A percentile compares a stretch with the other conserved stretches of the same genome.
These are phyloP conservation scores for Penicillium cinerascens DNA, from an alignment of 495 filamentous ascomycete genomes.

Conservation along the genomic window DNA sequence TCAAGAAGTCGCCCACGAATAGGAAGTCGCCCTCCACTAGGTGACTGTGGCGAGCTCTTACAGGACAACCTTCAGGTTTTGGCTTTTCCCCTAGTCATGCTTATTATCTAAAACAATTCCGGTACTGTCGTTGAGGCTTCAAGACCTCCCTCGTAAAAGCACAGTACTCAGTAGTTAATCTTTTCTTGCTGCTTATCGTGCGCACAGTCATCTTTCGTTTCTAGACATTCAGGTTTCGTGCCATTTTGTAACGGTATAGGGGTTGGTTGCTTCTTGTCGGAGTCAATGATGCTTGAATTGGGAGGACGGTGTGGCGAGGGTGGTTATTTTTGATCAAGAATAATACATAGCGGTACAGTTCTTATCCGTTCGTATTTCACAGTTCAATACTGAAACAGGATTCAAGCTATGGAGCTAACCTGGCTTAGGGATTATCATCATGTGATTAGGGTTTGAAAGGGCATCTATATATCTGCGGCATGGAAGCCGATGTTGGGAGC, in stretches of 20 bases:
- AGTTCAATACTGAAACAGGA: background rate
- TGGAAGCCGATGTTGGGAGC: background rate
- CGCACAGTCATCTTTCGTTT: slow-evolving; percentile 11
- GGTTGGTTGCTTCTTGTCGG: too few relatives aligned
- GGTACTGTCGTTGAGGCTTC: too few relatives aligned
- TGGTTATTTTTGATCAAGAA: background rate
- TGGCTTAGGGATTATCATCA: background rate
- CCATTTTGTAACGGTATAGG: background rate
- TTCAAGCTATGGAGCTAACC: background rate
- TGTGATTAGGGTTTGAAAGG: background rate
- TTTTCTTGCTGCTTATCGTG: slow-evolving; percentile 11
- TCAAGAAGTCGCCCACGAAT: too few relatives aligned
- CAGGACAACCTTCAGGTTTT: too few relatives aligned
- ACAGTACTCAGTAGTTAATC: slow-evolving; percentile 5
- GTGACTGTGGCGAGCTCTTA: too few relatives aligned
- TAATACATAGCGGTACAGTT: background rate
- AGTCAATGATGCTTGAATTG: too few relatives aligned
- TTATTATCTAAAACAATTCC: too few relatives aligned
- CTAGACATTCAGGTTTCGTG: slow-evolving; percentile 2
- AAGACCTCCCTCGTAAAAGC: too few relatives aligned
- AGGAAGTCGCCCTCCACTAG: too few relatives aligned
- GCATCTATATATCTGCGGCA: background rate
- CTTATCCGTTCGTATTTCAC: background rate
- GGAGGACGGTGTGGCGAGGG: too few relatives aligned
- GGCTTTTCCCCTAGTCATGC: too few relatives aligned